Base-by-base conservation (phyloP, 2,329 filamentous ascomycete genomes). In the Claviceps quebecensis region DNA sequence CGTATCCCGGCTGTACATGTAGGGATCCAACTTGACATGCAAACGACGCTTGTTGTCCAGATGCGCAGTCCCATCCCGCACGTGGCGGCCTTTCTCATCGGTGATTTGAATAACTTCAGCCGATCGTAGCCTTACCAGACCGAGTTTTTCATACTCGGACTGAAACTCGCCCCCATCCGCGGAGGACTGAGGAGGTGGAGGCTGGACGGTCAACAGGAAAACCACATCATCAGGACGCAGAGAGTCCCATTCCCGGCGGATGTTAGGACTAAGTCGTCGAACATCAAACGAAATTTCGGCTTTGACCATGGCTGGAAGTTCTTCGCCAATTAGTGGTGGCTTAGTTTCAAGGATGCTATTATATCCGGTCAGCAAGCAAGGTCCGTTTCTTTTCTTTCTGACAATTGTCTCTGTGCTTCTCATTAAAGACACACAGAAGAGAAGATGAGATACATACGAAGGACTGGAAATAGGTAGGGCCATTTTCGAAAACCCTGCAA, bases 401-500 rank as follows among this genome's bases (percentile, higher is more conserved):
- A 36, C 22, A 22, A 22, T 8, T 22, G 4, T 7, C 36, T 16
- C 19, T 46, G 13, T 46, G 13, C 4, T 13, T 22, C 2, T 14
- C 17, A 19, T 41, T 4, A 1, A 19, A 40, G 16, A 19, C 16
- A 17, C 23, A 5, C 16, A 17, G 29, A 5, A 1, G 8, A 17
- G 5, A 23, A 45, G 23, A 16, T 6, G 9, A 14, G 4, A 43
- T 23, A 64, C 69, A 56, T 61, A 72, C 59, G 87, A 84, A 55
- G 89, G 87, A 60, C 87, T 93, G 17, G 80, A 76, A 53, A 96
- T 93, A 1, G 87, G 84, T 50, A 97, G 74, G 2, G 89, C 90
- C 90, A 97, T 95, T 60, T 82, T 88, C 2, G 91, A 94, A 59
- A 87, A 89, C 0, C 93, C 91, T 13, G 84, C 75, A 62, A 97